Evolutionary conservation across 345 rosid genomes (phyloP), one percentile per base, ranked within the genome.

Genomic region (Xanthoceras sorbifolium): DNA sequence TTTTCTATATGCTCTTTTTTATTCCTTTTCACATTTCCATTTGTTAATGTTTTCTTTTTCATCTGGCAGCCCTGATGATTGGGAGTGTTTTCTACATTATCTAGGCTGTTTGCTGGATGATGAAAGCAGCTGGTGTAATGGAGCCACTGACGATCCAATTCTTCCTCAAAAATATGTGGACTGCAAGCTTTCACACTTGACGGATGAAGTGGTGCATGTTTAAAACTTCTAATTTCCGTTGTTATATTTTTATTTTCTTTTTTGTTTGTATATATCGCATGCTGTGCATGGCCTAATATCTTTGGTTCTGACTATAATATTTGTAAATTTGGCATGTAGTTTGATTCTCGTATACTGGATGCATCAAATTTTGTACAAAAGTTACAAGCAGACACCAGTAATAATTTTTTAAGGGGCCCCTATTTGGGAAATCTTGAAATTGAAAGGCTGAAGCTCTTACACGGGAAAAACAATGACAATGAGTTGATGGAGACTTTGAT

Each of bases 11-110:
- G 26, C 36, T 52, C 4, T 32, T 34, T 77, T 74, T 68, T 31
- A n/a, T 72, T 29, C 61, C 67, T 52, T 38, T 50, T 67, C 52
- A 5, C 76, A 48, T 68, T 72, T 76, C 71, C 50, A n/a, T 72
- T 64, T 81, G 67, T 82, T 87, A 77, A 77, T 83, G 34, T 81
- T 57, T 50, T 82, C 71, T 74, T 74, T 64, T 84, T 83, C 29
- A 28, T 80, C 81, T 81, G 87, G 82, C 94, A 93, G 99, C 89
- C 94, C 97, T 85, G 99, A 96, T 86, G 99, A 96, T 81, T 92
- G 98, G 98, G 94, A 93, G 84, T 89, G 92, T 87, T 94, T 93
- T 87, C 88, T 90, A 72, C 92, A 93, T 75, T 96, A 91, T 88
- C 88, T 96, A 60, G 91, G 90, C 81, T 96, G 99, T 82, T 84